Percentiles rank a stretch among this genome's conserved stretches.
These are phyloP conservation scores for Papiliotrema terrestris DNA, from an alignment of 1,284 basidiomycete species.

Conservation along the genomic window DNA sequence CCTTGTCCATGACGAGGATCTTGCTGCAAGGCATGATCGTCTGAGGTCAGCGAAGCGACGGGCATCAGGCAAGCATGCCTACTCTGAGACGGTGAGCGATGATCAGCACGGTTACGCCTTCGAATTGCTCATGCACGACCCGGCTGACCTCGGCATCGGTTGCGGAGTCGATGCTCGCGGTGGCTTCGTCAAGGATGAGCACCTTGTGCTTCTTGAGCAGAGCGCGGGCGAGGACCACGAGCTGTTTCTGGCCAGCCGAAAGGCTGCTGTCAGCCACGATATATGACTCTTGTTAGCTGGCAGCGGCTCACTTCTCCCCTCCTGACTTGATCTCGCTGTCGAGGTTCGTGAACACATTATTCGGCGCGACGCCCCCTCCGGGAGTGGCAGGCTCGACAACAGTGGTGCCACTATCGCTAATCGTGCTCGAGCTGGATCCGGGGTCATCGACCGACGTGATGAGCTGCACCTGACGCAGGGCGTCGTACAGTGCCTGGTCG, in stretches of 20 bases:
- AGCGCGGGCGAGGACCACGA: conserved; percentile 54
- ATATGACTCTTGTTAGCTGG: neutral
- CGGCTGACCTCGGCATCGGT: conserved; percentile 50
- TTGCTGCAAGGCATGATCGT: conserved; percentile 40
- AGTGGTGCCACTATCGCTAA: neutral
- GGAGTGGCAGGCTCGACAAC: neutral
- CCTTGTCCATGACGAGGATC: conserved; percentile 40
- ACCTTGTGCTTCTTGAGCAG: conserved; percentile 51
- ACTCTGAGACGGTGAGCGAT: conserved; percentile 51
- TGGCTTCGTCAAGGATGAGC: conserved; percentile 55
- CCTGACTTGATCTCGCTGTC: conserved; percentile 36
- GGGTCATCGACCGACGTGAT: conserved; percentile 11
- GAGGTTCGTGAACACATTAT: conserved; percentile 30
- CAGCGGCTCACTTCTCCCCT: conserved; percentile 29
- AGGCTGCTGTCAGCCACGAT: conserved; percentile 47
- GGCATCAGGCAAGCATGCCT: conserved; percentile 2
- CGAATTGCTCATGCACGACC: conserved; percentile 47
- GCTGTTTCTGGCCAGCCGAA: conserved; percentile 57
- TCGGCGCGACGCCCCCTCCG: neutral
- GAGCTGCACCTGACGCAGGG: conserved; percentile 39
- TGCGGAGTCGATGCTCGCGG: conserved; percentile 48
- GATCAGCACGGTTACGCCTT: conserved; percentile 40
- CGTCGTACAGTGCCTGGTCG: conserved; percentile 33
- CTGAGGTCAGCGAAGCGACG: conserved; percentile 5
- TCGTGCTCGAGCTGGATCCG: neutral